Evolutionary conservation across 2,329 filamentous ascomycete species (phyloP), one percentile per base, ranked within the genome.

Genomic region (Arachnomyces sp.): DNA sequence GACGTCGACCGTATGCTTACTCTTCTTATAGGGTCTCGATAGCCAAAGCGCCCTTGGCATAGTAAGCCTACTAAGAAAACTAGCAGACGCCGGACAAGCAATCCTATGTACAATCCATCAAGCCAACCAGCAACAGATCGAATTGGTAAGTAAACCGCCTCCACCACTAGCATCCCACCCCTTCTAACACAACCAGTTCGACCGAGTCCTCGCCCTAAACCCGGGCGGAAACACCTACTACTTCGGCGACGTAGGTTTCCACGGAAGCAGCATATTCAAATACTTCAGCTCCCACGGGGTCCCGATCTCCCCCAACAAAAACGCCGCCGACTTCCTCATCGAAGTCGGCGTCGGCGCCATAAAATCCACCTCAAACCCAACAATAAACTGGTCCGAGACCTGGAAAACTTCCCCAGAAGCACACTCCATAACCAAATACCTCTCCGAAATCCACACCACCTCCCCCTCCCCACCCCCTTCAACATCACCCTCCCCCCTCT

Each of bases 61-160:
- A 40, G 69, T 82, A 3, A 67, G 72, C 1, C 78, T 83, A 57
- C 56, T 83, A 18, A 74, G 76, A 60, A 81, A 81, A 47, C 65
- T 84, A 3, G 68, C 77, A 8, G 60, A 68, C 5, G 74, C 78
- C 17, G 79, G 79, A 2, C 72, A 82, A 49, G 78, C 79, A 2
- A 79, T 84, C 44, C 65, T 84, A 32, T 83, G 79, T 56, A 84
- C 80, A 0, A 83, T 84, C 38, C 80, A 84, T 50, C 80, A 84
- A 48, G 79, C 80, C 2, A 79, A 74, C 15, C 77, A 77, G 4
- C 66, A 80, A 16, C 67, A 83, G 3, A 78, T 83, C 36, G 72
- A 60, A 44, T 42, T 56, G 44, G 54, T 56, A 44, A 37, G 44
- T 21, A 3, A 4, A 13, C 5, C 15, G 4, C n/a, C 7, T 29